Conservation (phyloP, 345 rosid species). For the Populus deltoides region DNA sequence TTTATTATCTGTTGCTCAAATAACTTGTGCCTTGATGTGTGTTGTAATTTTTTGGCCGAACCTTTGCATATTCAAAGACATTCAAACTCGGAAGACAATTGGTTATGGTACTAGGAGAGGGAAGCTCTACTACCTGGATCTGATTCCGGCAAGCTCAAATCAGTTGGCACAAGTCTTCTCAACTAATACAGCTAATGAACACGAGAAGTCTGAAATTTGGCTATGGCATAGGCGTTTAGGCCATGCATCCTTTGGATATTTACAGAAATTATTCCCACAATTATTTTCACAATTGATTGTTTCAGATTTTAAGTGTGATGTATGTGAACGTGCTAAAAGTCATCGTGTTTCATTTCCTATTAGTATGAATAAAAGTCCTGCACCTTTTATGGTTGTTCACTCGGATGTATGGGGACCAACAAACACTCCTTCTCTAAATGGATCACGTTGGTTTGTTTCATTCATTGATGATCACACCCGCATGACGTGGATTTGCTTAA, state of each 20-base stretch:
- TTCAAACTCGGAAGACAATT: not conserved
- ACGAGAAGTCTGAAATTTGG: no score
- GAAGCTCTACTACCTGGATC: not conserved
- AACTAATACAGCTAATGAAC: rapidly evolving
- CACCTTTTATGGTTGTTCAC: not conserved
- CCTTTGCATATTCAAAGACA: not conserved
- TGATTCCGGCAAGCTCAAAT: no score
- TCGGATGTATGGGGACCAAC: not conserved
- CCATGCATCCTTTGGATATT: not conserved
- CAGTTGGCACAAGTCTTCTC: no score
- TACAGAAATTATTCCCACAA: not conserved
- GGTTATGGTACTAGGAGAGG: not conserved
- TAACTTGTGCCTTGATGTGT: not conserved
- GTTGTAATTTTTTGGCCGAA: not conserved
- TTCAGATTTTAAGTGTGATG: not conserved
- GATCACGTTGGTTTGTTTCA: not conserved
- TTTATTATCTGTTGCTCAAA: not conserved
- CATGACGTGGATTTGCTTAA: not conserved
- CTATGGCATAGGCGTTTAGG: not conserved
- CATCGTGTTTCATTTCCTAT: not conserved
- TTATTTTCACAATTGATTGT: not conserved
- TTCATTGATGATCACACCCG: not conserved
- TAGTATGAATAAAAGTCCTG: not conserved
- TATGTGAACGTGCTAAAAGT: not conserved
- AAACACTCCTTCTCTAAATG: not conserved